Base-by-base conservation (phyloP, 2,329 filamentous ascomycete genomes). In the Penicillium corylophilum region DNA sequence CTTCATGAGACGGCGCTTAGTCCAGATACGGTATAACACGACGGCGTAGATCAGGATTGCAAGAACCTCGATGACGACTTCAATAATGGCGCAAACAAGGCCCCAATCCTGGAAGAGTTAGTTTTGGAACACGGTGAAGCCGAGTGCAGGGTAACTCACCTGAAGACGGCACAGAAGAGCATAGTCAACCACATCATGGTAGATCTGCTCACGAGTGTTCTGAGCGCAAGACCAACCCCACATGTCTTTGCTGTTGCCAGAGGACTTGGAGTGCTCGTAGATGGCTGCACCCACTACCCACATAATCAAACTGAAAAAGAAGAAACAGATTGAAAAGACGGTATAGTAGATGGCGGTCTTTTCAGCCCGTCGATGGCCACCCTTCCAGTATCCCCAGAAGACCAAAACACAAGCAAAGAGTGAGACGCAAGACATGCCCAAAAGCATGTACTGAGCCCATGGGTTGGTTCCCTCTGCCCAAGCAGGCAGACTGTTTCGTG, bases 141-240 rank as follows among this genome's bases (percentile, higher is more conserved):
- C 73, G 64, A 41, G 40, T 41, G 4, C 33, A 26, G 36, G 40
- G 28, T 54, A 60, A 63, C 81, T 73, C 77, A 88, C 86, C 79
- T 89, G 86, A 65, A 99, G 84, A 64, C 93, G 88, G 78, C 94
- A 99, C 61, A 97, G 82, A 45, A 99, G 86, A 23, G 84, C 84
- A 74, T 97, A 99, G 74, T 94, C 81, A 63, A 99, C 83, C 64
- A 94, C 86, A 50, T 92, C 79, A 55, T 84, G 70, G 71, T 93
- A 97, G 47, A 96, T 77, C 45, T 90, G 75, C 49, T 86, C 78
- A 55, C 93, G 86, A 59, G 86, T 84, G 72, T 96, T 97, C 65
- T 95, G 82, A 51, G 92, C 87, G 72, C 94, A 99, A n/a, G 90
- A 85, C 94, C 94, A 99, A 53, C 93, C 92, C 94, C 94, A 99